These are phyloP conservation scores for Metarhizium robertsii DNA, from an alignment of 2,329 filamentous ascomycete genomes.

Conservation along the genomic window DNA sequence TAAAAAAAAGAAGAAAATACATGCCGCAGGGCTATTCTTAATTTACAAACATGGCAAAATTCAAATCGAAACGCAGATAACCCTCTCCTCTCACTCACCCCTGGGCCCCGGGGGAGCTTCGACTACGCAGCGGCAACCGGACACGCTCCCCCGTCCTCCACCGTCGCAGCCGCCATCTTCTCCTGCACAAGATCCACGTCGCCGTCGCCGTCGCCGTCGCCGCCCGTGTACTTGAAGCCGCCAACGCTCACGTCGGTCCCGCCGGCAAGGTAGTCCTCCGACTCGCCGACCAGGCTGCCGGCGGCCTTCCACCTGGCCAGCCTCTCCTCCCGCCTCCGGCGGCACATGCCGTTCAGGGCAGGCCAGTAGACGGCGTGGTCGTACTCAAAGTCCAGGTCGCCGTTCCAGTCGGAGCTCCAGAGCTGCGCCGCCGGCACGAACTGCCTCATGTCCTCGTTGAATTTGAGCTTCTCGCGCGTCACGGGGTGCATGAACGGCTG, in stretches of 20 bases:
- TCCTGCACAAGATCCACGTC: conserved; percentile 7
- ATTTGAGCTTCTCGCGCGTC: conserved; percentile 91
- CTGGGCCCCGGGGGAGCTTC: neutral
- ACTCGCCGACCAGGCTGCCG: conserved; percentile 76
- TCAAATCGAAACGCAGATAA: too few species aligned
- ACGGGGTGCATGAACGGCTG: conserved; percentile 93
- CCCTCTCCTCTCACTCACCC: too few species aligned
- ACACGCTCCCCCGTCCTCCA: neutral
- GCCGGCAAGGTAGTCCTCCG: conserved; percentile 78
- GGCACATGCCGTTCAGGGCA: conserved; percentile 63
- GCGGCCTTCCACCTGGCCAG: conserved; percentile 66
- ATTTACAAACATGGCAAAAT: too few species aligned
- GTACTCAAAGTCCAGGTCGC: conserved; percentile 82
- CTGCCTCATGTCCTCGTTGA: conserved; percentile 82
- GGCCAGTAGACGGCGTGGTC: conserved; percentile 88
- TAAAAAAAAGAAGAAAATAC: too few species aligned
- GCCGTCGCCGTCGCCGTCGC: neutral
- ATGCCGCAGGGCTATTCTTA: too few species aligned
- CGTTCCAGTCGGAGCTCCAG: conserved; percentile 64
- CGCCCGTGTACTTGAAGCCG: conserved; percentile 18
- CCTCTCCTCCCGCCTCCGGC: conserved; percentile 53
- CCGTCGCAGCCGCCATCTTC: conserved; percentile 8
- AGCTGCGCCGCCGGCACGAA: conserved; percentile 78
- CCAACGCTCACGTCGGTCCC: conserved; percentile 26
- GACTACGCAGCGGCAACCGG: neutral